Evolutionary conservation across 2,329 filamentous ascomycete species (phyloP).

Genomic region (Rachicladosporium sp.): DNA sequence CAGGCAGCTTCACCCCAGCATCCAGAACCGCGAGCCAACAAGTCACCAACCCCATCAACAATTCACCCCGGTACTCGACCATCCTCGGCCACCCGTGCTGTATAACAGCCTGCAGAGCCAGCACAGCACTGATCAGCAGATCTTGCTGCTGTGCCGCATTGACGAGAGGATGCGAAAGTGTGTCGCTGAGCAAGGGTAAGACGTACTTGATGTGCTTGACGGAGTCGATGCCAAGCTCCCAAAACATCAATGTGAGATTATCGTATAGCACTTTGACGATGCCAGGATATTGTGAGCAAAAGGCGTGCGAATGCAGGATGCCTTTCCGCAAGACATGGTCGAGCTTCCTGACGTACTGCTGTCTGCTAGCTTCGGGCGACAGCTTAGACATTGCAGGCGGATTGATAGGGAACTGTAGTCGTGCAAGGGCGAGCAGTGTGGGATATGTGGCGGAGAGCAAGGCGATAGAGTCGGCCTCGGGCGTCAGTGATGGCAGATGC

Average conservation of each 20-base stretch:
- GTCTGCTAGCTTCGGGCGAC: conserved; percentile 20
- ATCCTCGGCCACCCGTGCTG: conserved; percentile 59
- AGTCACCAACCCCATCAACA: conserved; percentile 45
- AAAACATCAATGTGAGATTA: conserved; percentile 39
- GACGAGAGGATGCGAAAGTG: conserved; percentile 62
- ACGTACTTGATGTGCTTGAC: conserved; percentile 60
- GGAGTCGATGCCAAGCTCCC: conserved; percentile 47
- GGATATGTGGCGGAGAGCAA: conserved; percentile 56
- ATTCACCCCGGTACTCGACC: conserved; percentile 46
- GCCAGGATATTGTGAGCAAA: conserved; percentile 45
- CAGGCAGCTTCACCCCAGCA: conserved; percentile 11
- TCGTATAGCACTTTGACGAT: conserved; percentile 47
- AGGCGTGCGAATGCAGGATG: conserved; percentile 35
- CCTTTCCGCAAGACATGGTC: conserved; percentile 32
- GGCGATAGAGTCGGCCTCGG: conserved; percentile 53
- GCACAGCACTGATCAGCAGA: conserved; percentile 42
- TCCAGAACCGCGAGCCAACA: conserved; percentile 22
- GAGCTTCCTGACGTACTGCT: conserved; percentile 26
- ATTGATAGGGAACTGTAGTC: conserved; percentile 27
- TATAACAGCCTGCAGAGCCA: conserved; percentile 46
- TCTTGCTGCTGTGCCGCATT: conserved; percentile 48
- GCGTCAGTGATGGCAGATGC: conserved; percentile 64
- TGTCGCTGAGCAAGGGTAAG: conserved; percentile 51
- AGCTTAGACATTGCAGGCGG: conserved; percentile 2
- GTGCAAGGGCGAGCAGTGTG: conserved; percentile 48